Conservation (phyloP, 768 basidiomycete genomes). For the Suillus luteus region DNA sequence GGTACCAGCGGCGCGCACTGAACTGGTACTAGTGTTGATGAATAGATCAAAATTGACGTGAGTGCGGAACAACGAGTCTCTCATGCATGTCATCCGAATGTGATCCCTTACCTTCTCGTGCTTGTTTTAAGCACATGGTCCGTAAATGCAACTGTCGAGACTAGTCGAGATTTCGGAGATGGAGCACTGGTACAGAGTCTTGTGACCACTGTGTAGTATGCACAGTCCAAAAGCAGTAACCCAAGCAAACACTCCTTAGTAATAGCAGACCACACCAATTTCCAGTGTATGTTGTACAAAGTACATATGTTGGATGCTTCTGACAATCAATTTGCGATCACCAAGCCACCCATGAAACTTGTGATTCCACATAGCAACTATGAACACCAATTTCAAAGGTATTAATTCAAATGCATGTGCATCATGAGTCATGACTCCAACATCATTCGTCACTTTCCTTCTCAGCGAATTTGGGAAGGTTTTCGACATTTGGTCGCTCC, state of each 20-base stretch:
- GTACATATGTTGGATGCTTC: neutral
- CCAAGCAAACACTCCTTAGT: neutral
- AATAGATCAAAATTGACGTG: neutral
- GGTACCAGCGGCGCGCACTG: neutral
- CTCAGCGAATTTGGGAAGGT: neutral
- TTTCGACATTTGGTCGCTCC: neutral
- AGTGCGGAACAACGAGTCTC: conserved; percentile 1
- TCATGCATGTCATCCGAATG: conserved; percentile 7
- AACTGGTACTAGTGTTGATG: neutral
- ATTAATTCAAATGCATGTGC: neutral
- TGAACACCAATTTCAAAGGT: neutral
- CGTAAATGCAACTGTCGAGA: neutral
- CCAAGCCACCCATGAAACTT: neutral
- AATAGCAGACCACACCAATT: neutral
- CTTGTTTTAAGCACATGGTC: neutral
- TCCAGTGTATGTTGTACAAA: neutral
- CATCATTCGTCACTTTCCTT: neutral
- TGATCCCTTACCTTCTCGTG: neutral
- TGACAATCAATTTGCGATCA: neutral
- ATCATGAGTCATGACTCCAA: too few species aligned
- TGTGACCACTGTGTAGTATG: neutral
- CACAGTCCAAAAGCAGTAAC: neutral
- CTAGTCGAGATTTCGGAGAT: neutral
- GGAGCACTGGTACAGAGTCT: neutral
- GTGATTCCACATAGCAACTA: neutral